Evolutionary conservation across 805 yeast species (phyloP), one percentile per base, ranked within the genome.

Genomic region (Citeromyces matritensis): DNA sequence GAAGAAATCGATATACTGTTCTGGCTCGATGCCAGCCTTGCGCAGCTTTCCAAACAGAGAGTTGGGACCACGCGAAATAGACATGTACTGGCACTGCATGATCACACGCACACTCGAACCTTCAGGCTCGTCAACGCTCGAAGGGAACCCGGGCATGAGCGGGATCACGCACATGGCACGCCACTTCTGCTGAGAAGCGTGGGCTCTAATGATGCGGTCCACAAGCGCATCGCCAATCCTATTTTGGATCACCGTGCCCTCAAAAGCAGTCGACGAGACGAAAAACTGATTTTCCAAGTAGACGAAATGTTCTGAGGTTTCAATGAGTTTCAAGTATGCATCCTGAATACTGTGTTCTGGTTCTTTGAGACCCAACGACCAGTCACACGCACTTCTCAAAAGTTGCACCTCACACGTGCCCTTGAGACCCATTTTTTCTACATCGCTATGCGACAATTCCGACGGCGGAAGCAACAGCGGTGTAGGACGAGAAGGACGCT

Each of bases 231-330:
- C 95, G 26, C 95, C 98, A 40, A 91, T 80, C 48, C 83, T 65
- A 52, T 91, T 91, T 41, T 82, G 76, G 34, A 91, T 80, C 14
- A 73, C 73, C 4, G 76, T 77, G 26, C 94, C 94, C 44, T 81
- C 88, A 47, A 82, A 73, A 13, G 71, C 73, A 26, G 95, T 78
- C n/a, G 94, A 74, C 0, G 96, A 82, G 30, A 91, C 65, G 50
- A 91, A 91, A 45, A 91, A 91, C 54, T 91, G 99, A 47, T 91
- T 91, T 45, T 91, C 99, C 38, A 91, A 77, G 56, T 91, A 91
- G 14, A 91, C 78, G 45, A 82, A 83, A 53, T 91, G 96, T 43
- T 83, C 86, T 11, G 94, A 81, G 5, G 86, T 73, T 48, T 88
- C 97, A 42, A 91, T 91, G 31, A 83, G 60, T 45, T 82, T 85